These are phyloP conservation scores for Tolypocladium nubicola DNA, from an alignment of 2,329 filamentous ascomycete species.

Conservation along the genomic window DNA sequence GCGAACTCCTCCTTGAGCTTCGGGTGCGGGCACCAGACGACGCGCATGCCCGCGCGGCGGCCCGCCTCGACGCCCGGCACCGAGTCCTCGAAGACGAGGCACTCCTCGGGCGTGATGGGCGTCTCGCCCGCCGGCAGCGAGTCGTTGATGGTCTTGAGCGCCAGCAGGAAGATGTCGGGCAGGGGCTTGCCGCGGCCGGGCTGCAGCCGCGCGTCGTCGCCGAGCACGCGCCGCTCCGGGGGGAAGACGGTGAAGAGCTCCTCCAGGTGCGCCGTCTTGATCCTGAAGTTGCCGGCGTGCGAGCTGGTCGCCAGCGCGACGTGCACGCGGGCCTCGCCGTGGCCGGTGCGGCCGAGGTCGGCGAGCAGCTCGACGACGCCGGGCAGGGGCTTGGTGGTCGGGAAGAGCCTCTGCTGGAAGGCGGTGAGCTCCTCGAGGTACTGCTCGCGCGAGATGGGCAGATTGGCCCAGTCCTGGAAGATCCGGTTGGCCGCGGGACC, in stretches of 20 bases:
- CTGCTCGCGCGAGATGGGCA: slow-evolving; percentile 64
- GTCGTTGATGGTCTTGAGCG: slow-evolving; percentile 74
- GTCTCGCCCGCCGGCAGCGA: slow-evolving; percentile 52
- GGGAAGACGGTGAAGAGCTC: slow-evolving; percentile 58
- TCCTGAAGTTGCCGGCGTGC: slow-evolving; percentile 56
- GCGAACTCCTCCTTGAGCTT: slow-evolving; percentile 65
- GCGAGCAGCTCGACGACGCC: slow-evolving; percentile 62
- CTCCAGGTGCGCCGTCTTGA: slow-evolving; percentile 60
- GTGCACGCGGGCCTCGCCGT: slow-evolving; percentile 41
- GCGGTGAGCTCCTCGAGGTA: slow-evolving; percentile 49
- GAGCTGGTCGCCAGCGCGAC: slow-evolving; percentile 82
- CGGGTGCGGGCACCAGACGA: slow-evolving; percentile 83
- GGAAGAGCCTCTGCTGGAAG: slow-evolving; percentile 65
- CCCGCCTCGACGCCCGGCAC: slow-evolving; percentile 89
- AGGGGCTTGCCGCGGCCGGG: slow-evolving; percentile 83
- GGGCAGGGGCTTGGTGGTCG: slow-evolving; percentile 62
- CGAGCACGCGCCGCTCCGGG: slow-evolving; percentile 61
- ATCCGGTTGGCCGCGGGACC: slow-evolving; percentile 41
- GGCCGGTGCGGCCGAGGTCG: slow-evolving; percentile 38
- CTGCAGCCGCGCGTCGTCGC: slow-evolving; percentile 72
- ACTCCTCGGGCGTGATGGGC: slow-evolving; percentile 70
- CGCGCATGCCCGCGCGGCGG: slow-evolving; percentile 85
- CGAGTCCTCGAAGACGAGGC: slow-evolving; percentile 91
- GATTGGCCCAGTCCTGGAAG: slow-evolving; percentile 70
- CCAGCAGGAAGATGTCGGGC: slow-evolving; percentile 88